A percentile compares a stretch with the other conserved stretches of the same genome.
Evolutionary conservation across 768 basidiomycete species (phyloP).

Genomic region (Leccinum disarticulatum): DNA sequence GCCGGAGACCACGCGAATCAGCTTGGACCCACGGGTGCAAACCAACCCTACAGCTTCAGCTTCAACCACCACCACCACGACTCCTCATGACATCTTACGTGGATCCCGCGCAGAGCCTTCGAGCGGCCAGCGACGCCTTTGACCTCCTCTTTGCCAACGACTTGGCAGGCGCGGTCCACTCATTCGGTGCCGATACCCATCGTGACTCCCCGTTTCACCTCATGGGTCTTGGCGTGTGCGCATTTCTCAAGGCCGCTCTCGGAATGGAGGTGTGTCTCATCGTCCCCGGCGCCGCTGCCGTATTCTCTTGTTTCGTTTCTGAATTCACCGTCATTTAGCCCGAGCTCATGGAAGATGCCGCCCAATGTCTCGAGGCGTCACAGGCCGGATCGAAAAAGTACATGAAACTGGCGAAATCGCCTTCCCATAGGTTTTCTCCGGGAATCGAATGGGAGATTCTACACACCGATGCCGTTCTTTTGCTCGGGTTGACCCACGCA

Average conservation of each 20-base stretch:
- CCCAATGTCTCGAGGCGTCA: constrained; percentile 51
- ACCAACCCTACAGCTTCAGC: not conserved
- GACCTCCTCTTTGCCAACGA: constrained; percentile 70
- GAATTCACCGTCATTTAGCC: constrained; percentile 36
- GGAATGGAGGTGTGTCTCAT: constrained; percentile 65
- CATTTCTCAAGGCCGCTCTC: constrained; percentile 74
- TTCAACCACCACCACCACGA: constrained; percentile 2
- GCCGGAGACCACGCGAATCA: constrained; percentile 2
- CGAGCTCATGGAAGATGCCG: constrained; percentile 63
- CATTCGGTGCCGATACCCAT: constrained; percentile 36
- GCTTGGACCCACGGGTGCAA: not conserved
- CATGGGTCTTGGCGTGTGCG: constrained; percentile 68
- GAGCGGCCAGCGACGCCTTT: constrained; percentile 52
- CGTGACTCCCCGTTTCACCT: constrained; percentile 68
- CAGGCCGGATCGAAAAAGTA: constrained; percentile 62
- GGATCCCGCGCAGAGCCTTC: constrained; percentile 33
- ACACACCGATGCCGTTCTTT: constrained; percentile 67
- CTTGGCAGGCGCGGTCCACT: constrained; percentile 49
- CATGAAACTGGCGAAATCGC: constrained; percentile 37
- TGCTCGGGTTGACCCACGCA: constrained; percentile 70
- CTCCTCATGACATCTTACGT: not conserved
- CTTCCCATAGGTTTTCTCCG: constrained; percentile 47
- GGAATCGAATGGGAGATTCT: constrained; percentile 79
- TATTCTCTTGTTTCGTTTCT: not conserved
- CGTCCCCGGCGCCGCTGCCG: not conserved